A percentile compares a stretch with the other conserved stretches of the same genome.
Conservation (phyloP, 2,329 filamentous ascomycete genomes). For the Zymoseptoria pseudotritici region DNA sequence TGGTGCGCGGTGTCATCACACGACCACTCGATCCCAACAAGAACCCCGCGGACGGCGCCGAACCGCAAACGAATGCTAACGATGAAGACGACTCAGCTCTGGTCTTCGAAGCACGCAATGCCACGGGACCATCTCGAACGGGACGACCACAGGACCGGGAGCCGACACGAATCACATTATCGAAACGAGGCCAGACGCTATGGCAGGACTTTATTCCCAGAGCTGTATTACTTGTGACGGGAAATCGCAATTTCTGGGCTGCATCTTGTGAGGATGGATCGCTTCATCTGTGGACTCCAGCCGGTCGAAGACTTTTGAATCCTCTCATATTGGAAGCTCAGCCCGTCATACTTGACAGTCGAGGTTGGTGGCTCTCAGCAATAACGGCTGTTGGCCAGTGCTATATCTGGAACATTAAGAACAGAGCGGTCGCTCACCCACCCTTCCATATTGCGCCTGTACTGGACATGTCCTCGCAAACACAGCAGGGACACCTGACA, state of each 20-base stretch:
- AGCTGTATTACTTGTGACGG: conserved; percentile 81
- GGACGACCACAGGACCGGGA: conserved; percentile 61
- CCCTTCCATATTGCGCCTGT: conserved; percentile 84
- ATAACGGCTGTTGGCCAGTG: conserved; percentile 83
- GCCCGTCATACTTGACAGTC: conserved; percentile 85
- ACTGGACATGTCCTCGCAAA: conserved; percentile 75
- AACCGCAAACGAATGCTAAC: conserved; percentile 35
- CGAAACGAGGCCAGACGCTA: conserved; percentile 68
- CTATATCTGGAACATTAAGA: conserved; percentile 88
- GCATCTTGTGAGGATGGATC: conserved; percentile 90
- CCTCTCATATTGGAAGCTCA: conserved; percentile 84
- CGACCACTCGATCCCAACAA: conserved; percentile 66
- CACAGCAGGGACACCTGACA: conserved; percentile 70
- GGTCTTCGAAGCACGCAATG: conserved; percentile 84
- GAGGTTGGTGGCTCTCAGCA: conserved; percentile 81
- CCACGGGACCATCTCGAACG: conserved; percentile 52
- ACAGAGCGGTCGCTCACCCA: conserved; percentile 68
- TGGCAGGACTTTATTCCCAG: conserved; percentile 94
- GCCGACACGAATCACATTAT: conserved; percentile 74
- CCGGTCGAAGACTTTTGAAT: conserved; percentile 77
- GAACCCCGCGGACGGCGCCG: conserved; percentile 34
- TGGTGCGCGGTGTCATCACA: conserved; percentile 73
- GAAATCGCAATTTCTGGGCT: conserved; percentile 84
- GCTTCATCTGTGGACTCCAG: conserved; percentile 84
- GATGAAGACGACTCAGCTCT: conserved; percentile 55